phyloP scores from a whole-genome alignment of 305 asterid genomes.

The Fraxinus sp. region DNA sequence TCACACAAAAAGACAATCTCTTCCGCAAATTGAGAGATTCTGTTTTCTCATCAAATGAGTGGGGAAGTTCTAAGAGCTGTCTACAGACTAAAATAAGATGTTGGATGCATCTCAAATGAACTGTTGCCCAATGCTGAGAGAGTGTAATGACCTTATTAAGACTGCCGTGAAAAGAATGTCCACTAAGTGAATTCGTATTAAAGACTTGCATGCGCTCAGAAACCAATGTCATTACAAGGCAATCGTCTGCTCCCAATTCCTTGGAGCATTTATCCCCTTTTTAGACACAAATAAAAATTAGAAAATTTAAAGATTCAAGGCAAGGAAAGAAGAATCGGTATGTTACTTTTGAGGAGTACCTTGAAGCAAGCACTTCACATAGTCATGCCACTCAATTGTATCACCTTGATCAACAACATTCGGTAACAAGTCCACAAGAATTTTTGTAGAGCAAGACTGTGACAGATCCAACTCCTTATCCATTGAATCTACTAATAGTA shows the following conservation, averaged over 20 bases:
- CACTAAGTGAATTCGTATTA: constrained; percentile 37
- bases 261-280: constrained; percentile 70
- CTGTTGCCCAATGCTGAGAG: constrained; percentile 79
- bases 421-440: constrained; percentile 54
- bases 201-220: constrained; percentile 64
- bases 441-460: constrained; percentile 39
- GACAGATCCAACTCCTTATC: constrained; percentile 66
- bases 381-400: constrained; percentile 50
- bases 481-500: constrained; percentile 57
- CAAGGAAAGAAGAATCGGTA: constrained; percentile 18
- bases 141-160: constrained; percentile 44
- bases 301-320: not conserved
- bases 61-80: constrained; percentile 50
- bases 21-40: constrained; percentile 54
- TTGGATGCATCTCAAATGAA: constrained; percentile 72
- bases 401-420: constrained; percentile 45
- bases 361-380: constrained; percentile 66
- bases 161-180: constrained; percentile 47
- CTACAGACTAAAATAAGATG: constrained; percentile 65
- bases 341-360: constrained; percentile 49
- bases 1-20: constrained; percentile 60
- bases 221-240: constrained; percentile 55
- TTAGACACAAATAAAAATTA: constrained; percentile 25
- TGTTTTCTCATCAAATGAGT: constrained; percentile 58
- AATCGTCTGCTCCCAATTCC: constrained; percentile 68